A percentile compares a stretch with the other conserved stretches of the same genome.
phyloP scores from a whole-genome alignment of 805 yeast species.

The Pachysolen tannophilus region DNA sequence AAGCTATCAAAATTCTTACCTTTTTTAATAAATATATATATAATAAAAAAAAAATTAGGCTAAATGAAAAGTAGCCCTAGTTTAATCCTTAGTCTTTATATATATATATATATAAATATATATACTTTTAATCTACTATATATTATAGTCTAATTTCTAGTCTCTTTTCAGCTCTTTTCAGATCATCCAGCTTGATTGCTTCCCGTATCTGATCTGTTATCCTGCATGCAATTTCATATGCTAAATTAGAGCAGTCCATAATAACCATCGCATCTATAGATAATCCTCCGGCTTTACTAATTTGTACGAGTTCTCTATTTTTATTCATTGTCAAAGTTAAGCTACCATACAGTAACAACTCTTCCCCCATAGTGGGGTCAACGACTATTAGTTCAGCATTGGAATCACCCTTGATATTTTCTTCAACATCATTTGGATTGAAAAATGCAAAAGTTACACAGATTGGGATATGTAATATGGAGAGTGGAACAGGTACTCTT shows the following conservation, averaged over 20 bases:
- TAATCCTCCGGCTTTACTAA: slow-evolving; percentile 84
- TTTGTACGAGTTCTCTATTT: slow-evolving; percentile 85
- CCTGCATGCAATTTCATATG: slow-evolving; percentile 52
- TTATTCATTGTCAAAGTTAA: slow-evolving; percentile 83
- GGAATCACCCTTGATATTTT: slow-evolving; percentile 60
- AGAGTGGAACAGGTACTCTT: slow-evolving; percentile 79
- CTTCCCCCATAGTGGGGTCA: slow-evolving; percentile 78
- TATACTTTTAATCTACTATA: too few relatives aligned
- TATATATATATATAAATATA: too few relatives aligned
- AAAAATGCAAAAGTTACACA: slow-evolving; percentile 86
- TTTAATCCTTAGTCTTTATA: too few relatives aligned
- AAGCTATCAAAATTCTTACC: neutral
- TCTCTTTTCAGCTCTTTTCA: slow-evolving; percentile 34
- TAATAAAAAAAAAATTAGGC: too few relatives aligned
- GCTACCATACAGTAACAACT: slow-evolving; percentile 64
- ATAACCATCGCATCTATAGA: slow-evolving; percentile 68
- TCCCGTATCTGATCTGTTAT: slow-evolving; percentile 57
- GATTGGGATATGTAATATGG: slow-evolving; percentile 82
- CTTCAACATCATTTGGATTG: slow-evolving; percentile 57
- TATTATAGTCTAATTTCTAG: too few relatives aligned
- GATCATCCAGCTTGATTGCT: slow-evolving; percentile 46
- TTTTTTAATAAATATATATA: neutral
- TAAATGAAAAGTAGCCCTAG: too few relatives aligned
- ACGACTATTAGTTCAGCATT: slow-evolving; percentile 54
- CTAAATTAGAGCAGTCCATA: slow-evolving; percentile 60